Evolutionary conservation across 1,284 basidiomycete species (phyloP), one percentile per base, ranked within the genome.

Genomic region (Phenoliferia sp.): DNA sequence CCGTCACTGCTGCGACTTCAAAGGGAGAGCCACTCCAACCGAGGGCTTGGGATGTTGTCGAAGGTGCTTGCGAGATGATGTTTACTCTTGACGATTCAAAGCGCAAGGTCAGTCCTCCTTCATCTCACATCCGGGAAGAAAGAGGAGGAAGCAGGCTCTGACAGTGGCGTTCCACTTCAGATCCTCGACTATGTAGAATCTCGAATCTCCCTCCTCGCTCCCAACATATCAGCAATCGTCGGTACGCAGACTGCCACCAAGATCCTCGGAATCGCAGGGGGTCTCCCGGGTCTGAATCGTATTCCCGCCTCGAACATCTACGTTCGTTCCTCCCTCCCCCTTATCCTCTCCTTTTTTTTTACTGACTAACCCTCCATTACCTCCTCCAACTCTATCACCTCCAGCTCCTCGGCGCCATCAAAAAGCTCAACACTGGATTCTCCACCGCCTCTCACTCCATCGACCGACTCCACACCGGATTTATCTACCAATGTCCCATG

Each of bases 141-240:
- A 22, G 5, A 52, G 48, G 48, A 52, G 17, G 48, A 17, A 52
- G 48, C 48, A n/a, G 48, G 28, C 17, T 12, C n/a, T 12, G 22
- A 22, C 0, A 28, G 7, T 19, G 17, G 0, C 15, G 10, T 33
- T 0, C 39, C 7, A 17, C 2, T 9, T n/a, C 76, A 92, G 87
- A 99, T 99, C 75, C 94, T 99, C 81, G 88, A 90, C 82, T 99
- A 98, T 84, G 96, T 99, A 79, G 95, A 96, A 83, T 96, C 93
- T 77, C 87, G 96, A 80, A 99, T 99, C 92, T 91, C 92, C 81
- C 87, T 94, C 63, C 89, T 99, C 76, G 94, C 95, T 69, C 96
- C 96, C 73, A 99, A 99, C 80, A 87, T 99, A 77, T 95, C 92
- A 75, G 90, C 91, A 78, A 95, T 99, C 79, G 92, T 99, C 79